Evolutionary conservation across 495 filamentous ascomycete genomes (phyloP).

Genomic region (Chaetomidium leptoderma): DNA sequence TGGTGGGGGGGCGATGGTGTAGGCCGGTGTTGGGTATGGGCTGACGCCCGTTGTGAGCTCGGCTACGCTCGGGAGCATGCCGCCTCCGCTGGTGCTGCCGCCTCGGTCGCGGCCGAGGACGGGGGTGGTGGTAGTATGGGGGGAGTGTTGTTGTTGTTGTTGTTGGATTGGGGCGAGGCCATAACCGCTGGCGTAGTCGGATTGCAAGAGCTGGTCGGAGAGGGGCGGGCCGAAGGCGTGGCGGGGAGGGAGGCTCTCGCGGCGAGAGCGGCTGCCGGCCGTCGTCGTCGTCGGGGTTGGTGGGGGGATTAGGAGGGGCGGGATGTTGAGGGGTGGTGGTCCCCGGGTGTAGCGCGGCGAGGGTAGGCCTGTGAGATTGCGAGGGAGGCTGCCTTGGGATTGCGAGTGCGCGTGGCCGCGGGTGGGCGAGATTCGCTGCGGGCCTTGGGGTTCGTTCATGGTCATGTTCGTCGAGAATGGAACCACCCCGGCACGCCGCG

Average conservation of each 20-base stretch:
- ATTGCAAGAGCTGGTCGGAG: constrained; percentile 11
- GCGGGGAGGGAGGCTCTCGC: not conserved
- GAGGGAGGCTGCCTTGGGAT: constrained; percentile 44
- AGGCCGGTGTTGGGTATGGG: constrained; percentile 52
- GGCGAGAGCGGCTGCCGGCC: constrained; percentile 22
- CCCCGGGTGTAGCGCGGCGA: constrained; percentile 32
- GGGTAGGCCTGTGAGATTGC: constrained; percentile 34
- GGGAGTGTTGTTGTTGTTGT: too few relatives aligned
- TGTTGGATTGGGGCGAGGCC: constrained; percentile 46
- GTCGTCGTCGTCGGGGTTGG: constrained; percentile 23
- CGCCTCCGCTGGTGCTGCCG: not conserved
- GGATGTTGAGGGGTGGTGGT: not conserved
- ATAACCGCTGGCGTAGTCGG: constrained; percentile 33
- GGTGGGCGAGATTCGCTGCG: constrained; percentile 31
- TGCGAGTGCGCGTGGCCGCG: constrained; percentile 44
- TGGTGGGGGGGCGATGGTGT: constrained; percentile 17
- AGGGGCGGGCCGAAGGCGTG: not conserved
- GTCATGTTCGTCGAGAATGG: constrained; percentile 68
- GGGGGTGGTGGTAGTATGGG: constrained; percentile 20
- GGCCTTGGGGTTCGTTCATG: constrained; percentile 52
- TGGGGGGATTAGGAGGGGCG: constrained; percentile 26
- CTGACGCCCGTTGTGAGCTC: constrained; percentile 54
- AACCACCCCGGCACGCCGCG: constrained; percentile 75
- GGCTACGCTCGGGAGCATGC: constrained; percentile 46
- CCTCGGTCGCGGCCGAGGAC: not conserved